phyloP scores from a whole-genome alignment of 257 asterid genomes.

The Fraxinus americana region DNA sequence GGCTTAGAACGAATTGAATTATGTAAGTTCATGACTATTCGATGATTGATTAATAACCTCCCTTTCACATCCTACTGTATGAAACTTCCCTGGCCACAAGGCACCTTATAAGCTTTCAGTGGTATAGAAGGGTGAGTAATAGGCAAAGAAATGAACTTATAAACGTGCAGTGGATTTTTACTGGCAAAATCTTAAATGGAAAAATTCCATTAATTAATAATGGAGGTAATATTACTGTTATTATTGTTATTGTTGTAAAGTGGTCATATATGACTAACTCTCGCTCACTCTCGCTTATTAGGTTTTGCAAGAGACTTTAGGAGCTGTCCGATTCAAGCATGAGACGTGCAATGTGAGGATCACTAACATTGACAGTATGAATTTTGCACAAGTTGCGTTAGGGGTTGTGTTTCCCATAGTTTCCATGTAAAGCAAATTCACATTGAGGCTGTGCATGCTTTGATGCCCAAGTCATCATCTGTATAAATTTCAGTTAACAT shows the following conservation, averaged over 20 bases:
- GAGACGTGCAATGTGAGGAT: neutral
- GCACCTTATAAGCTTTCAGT: neutral
- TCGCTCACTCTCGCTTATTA: neutral
- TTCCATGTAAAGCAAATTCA: neutral
- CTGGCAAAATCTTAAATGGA: neutral
- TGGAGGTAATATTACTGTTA: neutral
- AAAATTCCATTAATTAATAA: neutral
- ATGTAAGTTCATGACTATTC: conserved; percentile 19
- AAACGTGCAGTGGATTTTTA: neutral
- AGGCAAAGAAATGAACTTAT: neutral
- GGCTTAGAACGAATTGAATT: conserved; percentile 12
- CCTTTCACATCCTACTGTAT: neutral
- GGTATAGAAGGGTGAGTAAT: neutral
- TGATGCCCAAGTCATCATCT: neutral
- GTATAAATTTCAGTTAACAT: neutral
- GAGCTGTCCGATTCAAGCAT: neutral
- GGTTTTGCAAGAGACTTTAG: neutral
- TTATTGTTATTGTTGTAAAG: neutral
- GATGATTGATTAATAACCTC: conserved; percentile 27
- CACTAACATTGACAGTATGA: neutral
- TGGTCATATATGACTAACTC: neutral
- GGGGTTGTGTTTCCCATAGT: neutral
- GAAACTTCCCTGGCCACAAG: neutral
- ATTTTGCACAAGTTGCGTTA: neutral
- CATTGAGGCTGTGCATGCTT: neutral